Percentiles rank a stretch among this genome's conserved stretches.
Evolutionary conservation across 768 basidiomycete species (phyloP).

Genomic region (Filobasidium floriforme): DNA sequence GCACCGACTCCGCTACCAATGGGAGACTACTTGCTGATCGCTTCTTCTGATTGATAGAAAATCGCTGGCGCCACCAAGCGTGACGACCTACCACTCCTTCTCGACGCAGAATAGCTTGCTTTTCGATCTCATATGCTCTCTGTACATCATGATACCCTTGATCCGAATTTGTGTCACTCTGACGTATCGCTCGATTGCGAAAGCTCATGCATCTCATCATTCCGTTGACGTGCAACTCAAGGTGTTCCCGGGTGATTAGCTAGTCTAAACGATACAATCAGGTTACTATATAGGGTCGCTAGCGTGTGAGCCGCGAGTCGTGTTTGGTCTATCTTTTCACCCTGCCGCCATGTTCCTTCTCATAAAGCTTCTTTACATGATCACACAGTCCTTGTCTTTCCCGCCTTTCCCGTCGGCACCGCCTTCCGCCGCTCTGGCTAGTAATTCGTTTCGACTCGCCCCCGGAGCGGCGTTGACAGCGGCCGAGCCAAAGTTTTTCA

Average conservation of each 20-base stretch:
- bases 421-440: conserved; percentile 33
- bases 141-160: background rate
- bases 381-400: conserved; percentile 70
- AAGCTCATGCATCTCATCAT: too few species aligned
- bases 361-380: conserved; percentile 55
- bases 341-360: too few species aligned
- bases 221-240: too few species aligned
- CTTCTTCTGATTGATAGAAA: background rate
- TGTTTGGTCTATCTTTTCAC: too few species aligned
- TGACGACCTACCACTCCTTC: background rate
- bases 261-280: too few species aligned
- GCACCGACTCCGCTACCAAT: background rate
- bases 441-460: conserved; percentile 13
- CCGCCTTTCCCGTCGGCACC: conserved; percentile 49
- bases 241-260: too few species aligned
- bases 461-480: conserved; percentile 7
- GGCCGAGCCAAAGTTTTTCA: conserved; percentile 45
- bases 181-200: too few species aligned
- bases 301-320: too few species aligned
- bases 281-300: too few species aligned
- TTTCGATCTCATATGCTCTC: background rate
- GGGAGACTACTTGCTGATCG: background rate
- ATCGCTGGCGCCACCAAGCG: conserved; percentile 2
- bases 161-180: background rate
- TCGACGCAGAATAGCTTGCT: background rate